Evolutionary conservation across 139 green algal genomes (phyloP).

Genomic region (Micractinium sp.): DNA sequence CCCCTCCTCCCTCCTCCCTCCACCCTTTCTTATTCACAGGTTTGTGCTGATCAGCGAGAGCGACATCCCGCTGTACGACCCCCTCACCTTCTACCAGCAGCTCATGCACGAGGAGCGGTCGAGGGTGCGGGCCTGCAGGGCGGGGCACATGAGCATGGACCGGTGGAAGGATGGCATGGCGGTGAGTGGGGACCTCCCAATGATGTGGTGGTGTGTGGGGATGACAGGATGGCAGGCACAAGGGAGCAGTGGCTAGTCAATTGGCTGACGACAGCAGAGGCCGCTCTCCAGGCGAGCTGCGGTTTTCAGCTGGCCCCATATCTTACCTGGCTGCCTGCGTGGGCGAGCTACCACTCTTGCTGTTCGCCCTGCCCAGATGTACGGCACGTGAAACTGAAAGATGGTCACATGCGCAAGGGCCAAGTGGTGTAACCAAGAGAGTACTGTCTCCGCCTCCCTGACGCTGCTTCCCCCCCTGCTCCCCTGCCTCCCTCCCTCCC

Average conservation of each 20-base stretch:
- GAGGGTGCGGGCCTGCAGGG: slow-evolving; percentile 3
- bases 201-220: background rate
- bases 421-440: too few relatives aligned
- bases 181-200: slow-evolving; percentile 1
- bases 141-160: slow-evolving; percentile 7
- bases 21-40: background rate
- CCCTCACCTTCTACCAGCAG: slow-evolving; percentile 39
- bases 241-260: background rate
- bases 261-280: too few relatives aligned
- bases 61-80: slow-evolving; percentile 45
- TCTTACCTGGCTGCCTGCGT: too few relatives aligned
- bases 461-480: background rate
- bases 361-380: too few relatives aligned
- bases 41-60: slow-evolving; percentile 32
- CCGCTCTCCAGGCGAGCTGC: too few relatives aligned
- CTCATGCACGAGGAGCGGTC: slow-evolving; percentile 29
- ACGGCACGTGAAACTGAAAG: too few relatives aligned
- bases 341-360: too few relatives aligned
- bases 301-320: too few relatives aligned
- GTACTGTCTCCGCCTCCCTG: too few relatives aligned
- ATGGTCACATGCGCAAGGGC: too few relatives aligned
- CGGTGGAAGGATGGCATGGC: slow-evolving; percentile 25
- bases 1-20: too few relatives aligned
- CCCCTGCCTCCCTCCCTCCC: background rate
- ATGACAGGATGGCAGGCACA: background rate